A percentile compares a stretch with the other conserved stretches of the same genome.
Evolutionary conservation across 1,284 basidiomycete genomes (phyloP).

Genomic region (Sparassis latifolia): DNA sequence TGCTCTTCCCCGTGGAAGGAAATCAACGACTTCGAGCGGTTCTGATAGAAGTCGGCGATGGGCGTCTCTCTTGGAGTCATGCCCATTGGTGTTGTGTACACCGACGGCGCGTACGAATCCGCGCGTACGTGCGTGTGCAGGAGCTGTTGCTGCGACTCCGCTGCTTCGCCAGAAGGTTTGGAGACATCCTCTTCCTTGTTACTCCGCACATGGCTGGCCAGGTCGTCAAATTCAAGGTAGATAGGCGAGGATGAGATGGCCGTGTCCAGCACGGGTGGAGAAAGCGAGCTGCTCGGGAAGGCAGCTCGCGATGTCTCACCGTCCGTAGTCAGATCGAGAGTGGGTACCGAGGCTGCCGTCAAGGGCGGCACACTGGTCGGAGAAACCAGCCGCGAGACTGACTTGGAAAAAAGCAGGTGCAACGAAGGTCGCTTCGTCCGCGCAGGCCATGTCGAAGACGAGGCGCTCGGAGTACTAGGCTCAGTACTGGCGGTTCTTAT

Average conservation of each 20-base stretch:
- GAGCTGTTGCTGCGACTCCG: background rate
- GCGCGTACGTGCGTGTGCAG: conserved; percentile 12
- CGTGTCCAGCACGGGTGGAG: conserved; percentile 45
- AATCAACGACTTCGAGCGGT: conserved; percentile 28
- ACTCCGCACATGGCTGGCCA: conserved; percentile 4
- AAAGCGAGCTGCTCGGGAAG: conserved; percentile 22
- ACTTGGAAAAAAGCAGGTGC: conserved; percentile 31
- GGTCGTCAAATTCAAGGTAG: conserved; percentile 32
- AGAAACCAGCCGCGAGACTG: conserved; percentile 25
- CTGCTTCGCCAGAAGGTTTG: conserved; percentile 3
- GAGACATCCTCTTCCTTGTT: conserved; percentile 4
- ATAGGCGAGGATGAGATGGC: conserved; percentile 42
- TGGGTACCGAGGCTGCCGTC: conserved; percentile 4
- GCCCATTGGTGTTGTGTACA: conserved; percentile 18
- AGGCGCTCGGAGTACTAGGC: conserved; percentile 2
- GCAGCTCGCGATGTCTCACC: conserved; percentile 30
- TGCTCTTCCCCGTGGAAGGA: conserved; percentile 28
- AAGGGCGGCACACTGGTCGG: conserved; percentile 11
- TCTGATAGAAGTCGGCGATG: conserved; percentile 39
- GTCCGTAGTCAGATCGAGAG: conserved; percentile 21
- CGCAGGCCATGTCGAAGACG: conserved; percentile 18
- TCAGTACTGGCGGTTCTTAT: conserved; percentile 16
- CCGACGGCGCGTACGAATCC: conserved; percentile 21
- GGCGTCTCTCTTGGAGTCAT: conserved; percentile 31
- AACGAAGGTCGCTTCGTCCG: conserved; percentile 30